Conservation (phyloP, 2,329 filamentous ascomycete species). For the Ophiocordyceps camponoti-leonardi region DNA sequence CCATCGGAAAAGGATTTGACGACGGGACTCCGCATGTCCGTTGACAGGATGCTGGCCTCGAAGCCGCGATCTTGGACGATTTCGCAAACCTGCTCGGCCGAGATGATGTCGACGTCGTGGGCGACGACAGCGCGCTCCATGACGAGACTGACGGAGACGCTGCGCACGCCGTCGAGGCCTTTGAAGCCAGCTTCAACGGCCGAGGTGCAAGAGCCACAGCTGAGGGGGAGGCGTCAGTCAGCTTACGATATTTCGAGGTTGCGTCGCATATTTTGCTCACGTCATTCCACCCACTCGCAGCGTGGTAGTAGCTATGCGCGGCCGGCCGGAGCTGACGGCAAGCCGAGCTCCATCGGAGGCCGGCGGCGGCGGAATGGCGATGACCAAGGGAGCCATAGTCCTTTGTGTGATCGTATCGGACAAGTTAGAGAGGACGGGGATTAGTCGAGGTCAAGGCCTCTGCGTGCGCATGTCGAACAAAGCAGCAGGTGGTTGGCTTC, state of each 20-base stretch:
- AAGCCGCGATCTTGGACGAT: slow-evolving; percentile 88
- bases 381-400: slow-evolving; percentile 33
- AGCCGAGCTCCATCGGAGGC: slow-evolving; percentile 11
- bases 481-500: neutral
- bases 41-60: slow-evolving; percentile 74
- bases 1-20: slow-evolving; percentile 19
- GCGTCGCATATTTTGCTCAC: slow-evolving; percentile 23
- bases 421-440: neutral
- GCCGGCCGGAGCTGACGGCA: slow-evolving; percentile 16
- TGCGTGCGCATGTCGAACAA: neutral
- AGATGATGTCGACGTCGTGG: slow-evolving; percentile 61
- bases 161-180: slow-evolving; percentile 62
- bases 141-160: slow-evolving; percentile 79
- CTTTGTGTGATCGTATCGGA: neutral
- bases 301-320: slow-evolving; percentile 76
- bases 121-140: slow-evolving; percentile 93
- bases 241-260: neutral
- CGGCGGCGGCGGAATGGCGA: slow-evolving; percentile 26
- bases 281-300: slow-evolving; percentile 80
- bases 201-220: slow-evolving; percentile 85
- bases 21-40: slow-evolving; percentile 47
- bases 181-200: slow-evolving; percentile 89
- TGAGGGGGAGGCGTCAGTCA: slow-evolving; percentile 9
- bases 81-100: slow-evolving; percentile 61
- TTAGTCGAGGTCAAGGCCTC: neutral